A percentile compares a stretch with the other conserved stretches of the same genome.
Conservation (phyloP, 2,329 filamentous ascomycete species). For the Rhynchosporium graminicola region DNA sequence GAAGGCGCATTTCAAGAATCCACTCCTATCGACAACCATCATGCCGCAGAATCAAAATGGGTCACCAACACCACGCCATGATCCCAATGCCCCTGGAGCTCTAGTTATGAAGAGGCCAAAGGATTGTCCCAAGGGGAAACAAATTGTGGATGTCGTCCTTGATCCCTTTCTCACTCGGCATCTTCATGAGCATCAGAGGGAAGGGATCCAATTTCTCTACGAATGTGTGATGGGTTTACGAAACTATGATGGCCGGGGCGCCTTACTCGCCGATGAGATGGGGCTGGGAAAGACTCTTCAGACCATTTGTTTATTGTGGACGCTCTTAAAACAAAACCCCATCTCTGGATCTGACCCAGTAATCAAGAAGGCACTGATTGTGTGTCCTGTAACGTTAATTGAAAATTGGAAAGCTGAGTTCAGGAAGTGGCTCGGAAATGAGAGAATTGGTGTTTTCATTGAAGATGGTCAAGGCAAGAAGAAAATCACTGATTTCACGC, state of each 20-base stretch:
- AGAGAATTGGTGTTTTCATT: slow-evolving; percentile 69
- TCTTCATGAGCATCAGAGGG: slow-evolving; percentile 66
- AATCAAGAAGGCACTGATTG: slow-evolving; percentile 70
- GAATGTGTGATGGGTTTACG: slow-evolving; percentile 77
- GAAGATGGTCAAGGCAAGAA: slow-evolving; percentile 54
- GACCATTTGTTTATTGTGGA: slow-evolving; percentile 72
- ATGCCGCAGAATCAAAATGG: slow-evolving; percentile 49
- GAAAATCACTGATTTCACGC: slow-evolving; percentile 67
- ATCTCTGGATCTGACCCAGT: slow-evolving; percentile 59
- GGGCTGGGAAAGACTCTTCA: slow-evolving; percentile 73
- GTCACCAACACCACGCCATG: slow-evolving; percentile 62
- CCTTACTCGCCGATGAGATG: slow-evolving; percentile 75
- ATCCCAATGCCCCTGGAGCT: slow-evolving; percentile 59
- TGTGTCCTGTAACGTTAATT: slow-evolving; percentile 72
- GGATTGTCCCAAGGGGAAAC: slow-evolving; percentile 58
- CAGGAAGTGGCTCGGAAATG: slow-evolving; percentile 71
- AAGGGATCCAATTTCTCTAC: slow-evolving; percentile 71
- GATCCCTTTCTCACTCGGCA: slow-evolving; percentile 65
- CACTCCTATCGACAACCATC: slow-evolving; percentile 55
- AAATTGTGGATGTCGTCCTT: slow-evolving; percentile 71
- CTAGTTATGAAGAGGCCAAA: slow-evolving; percentile 66
- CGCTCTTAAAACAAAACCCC: slow-evolving; percentile 70
- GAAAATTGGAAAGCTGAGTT: slow-evolving; percentile 75
- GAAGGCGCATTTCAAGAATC: slow-evolving; percentile 60
- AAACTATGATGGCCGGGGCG: slow-evolving; percentile 64